Evolutionary conservation across 2,329 filamentous ascomycete species (phyloP), one percentile per base, ranked within the genome.

Genomic region (Boeremia exigua): DNA sequence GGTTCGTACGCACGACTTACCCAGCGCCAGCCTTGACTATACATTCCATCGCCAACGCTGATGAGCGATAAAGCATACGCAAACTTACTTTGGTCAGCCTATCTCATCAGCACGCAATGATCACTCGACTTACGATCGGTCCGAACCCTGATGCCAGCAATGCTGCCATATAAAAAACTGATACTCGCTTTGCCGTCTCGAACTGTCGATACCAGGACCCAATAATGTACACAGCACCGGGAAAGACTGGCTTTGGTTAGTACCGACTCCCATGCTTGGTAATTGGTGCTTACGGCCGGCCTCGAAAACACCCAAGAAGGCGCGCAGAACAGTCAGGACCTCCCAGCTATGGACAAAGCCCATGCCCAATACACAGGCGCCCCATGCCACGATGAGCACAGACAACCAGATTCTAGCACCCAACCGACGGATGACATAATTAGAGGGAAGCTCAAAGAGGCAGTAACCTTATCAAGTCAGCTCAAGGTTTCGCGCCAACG

Each of bases 41-140:
- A 74, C 56, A 67, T 69, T 4, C 71, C 69, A 43, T 72, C 59
- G 2, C 71, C 72, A 4, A 73, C 69, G 10, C 56, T 51, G 27
- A 75, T 75, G 15, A 73, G 54, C 0, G 71, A 72, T 6, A 75
- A 42, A 4, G 62, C 68, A 39, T 74, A 74, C 2, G 72, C 71
- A 33, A 75, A 65, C 63, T 66, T 48, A 3, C 0, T 6, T 2
- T 15, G 4, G 33, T 58, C 28, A 62, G 51, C 55, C 19, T 29
- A 38, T 9, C 8, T 28, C 28, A 4, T 11, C 9, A 10, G 6
- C 3, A 9, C 10, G 10, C 11, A n/a, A 15, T 38, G 15, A 17
- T 23, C 14, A 6, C n/a, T 4, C 1, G 7, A 56, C 65, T 33
- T 56, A 69, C 65, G 34, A 75, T 73, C 1, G 71, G 70, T 2